phyloP scores from a whole-genome alignment of 176 grass and related monocot genomes.

The Phyllostachys edulis region DNA sequence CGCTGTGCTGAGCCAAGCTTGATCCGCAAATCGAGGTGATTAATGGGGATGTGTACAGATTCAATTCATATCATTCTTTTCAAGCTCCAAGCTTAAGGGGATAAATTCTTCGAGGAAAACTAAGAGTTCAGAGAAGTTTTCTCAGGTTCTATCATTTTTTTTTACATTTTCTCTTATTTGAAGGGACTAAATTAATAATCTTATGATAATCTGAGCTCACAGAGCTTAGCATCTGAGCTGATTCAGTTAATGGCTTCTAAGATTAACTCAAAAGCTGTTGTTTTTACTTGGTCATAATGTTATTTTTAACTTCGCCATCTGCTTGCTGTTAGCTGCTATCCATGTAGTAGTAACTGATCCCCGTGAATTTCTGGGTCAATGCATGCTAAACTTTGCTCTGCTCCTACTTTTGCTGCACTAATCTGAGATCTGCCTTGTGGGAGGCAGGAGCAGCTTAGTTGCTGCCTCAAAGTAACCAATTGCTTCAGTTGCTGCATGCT shows the following conservation, averaged over 20 bases:
- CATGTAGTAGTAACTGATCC: conserved; percentile 24
- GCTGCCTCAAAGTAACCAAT: conserved; percentile 38
- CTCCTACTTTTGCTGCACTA: conserved; percentile 53
- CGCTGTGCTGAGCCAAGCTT: conserved; percentile 29
- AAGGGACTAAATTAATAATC: conserved; percentile 31
- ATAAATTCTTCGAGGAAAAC: neutral
- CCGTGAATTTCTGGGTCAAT: conserved; percentile 52
- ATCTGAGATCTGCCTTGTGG: conserved; percentile 40
- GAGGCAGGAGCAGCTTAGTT: conserved; percentile 21
- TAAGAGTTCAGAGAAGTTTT: conserved; percentile 17
- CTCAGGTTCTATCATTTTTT: conserved; percentile 24
- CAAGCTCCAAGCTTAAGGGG: conserved; percentile 7
- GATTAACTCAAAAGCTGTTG: conserved; percentile 30
- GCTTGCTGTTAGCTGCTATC: neutral
- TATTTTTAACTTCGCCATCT: conserved; percentile 43
- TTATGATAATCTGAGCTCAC: conserved; percentile 31
- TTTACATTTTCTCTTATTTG: conserved; percentile 4
- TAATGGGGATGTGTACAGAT: conserved; percentile 51
- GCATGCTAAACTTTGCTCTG: conserved; percentile 50
- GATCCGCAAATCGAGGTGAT: conserved; percentile 42
- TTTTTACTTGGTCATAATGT: conserved; percentile 34
- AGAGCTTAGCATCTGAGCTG: neutral
- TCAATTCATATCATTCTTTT: conserved; percentile 57
- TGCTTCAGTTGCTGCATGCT: conserved; percentile 41
- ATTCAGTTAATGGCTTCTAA: conserved; percentile 25